Base-by-base conservation (phyloP, 768 basidiomycete genomes). In the Tephrocybe sp. region DNA sequence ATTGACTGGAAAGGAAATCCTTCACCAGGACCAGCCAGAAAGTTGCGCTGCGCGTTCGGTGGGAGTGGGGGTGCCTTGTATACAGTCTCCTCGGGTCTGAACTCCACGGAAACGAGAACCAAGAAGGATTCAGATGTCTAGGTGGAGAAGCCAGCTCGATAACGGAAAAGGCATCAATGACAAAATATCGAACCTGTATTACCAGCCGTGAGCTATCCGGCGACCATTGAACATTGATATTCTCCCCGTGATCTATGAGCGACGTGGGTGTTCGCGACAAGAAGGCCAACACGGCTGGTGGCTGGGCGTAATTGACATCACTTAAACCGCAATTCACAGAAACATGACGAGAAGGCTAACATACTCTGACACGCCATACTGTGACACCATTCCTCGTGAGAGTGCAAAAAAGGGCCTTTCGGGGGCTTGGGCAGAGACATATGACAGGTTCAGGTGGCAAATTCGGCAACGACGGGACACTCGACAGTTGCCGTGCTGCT, bases 51-150 rank as follows among this genome's bases (percentile, higher is more conserved):
- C 32, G 83, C 74, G 56, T 71, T 76, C 23, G 76, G 60, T 17
- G 80, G 76, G 44, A 83, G 75, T 3, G 78, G 67, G 14, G 78
- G 76, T 3, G 74, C 68, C 60, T 74, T 74, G 63, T 84, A 88
- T 9, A 77, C 83, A 35, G 68, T 67, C 54, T 77, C 80, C 53
- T 80, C 74, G 26, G 75, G 72, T 43, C 73, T 72, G 57, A 82
- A 80, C 43, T 82, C 78, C 31, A 92, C 77, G 5, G 78, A 76
- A 35, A 92, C 73, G 40, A 93, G 74, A 11, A 97, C 83, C 20
- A 97, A 74, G 65, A 85, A 87, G 2, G 91, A 92, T 47, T 80
- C 75, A 5, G 84, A 78, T 0, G 94, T 96, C 93, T 96, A 26
- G 61, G n/a, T 11, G 12, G n/a, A 14, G 48, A 26, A 11, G 22